Percentiles rank a stretch among this genome's conserved stretches.
These are phyloP conservation scores for Phytopythium aichiense DNA, from an alignment of 352 stramenopile species.

Conservation along the genomic window DNA sequence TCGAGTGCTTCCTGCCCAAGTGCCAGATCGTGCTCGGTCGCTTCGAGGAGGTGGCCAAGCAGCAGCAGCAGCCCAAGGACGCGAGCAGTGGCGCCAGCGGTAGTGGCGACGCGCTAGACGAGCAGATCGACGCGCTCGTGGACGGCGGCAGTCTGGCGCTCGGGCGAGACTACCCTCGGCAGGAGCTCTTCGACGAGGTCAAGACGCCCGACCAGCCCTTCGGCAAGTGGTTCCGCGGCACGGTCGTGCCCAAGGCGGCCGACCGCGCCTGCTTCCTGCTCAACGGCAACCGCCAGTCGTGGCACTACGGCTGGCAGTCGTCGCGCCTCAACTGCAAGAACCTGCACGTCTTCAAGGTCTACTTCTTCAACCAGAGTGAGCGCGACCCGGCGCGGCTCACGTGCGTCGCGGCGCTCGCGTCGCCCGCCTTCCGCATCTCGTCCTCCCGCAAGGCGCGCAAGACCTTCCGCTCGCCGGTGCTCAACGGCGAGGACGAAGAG, in stretches of 20 bases:
- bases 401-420: constrained; percentile 54
- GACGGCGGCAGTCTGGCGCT: constrained; percentile 26
- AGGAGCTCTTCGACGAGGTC: constrained; percentile 66
- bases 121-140: constrained; percentile 22
- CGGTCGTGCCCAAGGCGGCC: constrained; percentile 28
- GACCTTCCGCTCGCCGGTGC: constrained; percentile 53
- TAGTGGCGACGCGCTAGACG: constrained; percentile 6
- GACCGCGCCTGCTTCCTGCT: constrained; percentile 55
- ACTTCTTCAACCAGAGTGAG: constrained; percentile 44
- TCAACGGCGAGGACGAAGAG: constrained; percentile 10
- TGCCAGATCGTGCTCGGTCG: constrained; percentile 63
- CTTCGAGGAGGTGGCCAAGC: constrained; percentile 68
- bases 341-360: constrained; percentile 77
- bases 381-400: constrained; percentile 24
- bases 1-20: constrained; percentile 56
- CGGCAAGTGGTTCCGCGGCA: constrained; percentile 64
- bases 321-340: constrained; percentile 85
- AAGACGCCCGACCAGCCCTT: constrained; percentile 80
- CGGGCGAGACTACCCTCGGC: constrained; percentile 42
- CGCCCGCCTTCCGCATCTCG: constrained; percentile 71
- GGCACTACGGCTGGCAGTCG: constrained; percentile 85
- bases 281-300: constrained; percentile 83
- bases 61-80: constrained; percentile 13
- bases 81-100: background rate
- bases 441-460: constrained; percentile 81